Conservation (phyloP, 2,329 filamentous ascomycete genomes). For the Nothophaeocryptopus gaeumannii region DNA sequence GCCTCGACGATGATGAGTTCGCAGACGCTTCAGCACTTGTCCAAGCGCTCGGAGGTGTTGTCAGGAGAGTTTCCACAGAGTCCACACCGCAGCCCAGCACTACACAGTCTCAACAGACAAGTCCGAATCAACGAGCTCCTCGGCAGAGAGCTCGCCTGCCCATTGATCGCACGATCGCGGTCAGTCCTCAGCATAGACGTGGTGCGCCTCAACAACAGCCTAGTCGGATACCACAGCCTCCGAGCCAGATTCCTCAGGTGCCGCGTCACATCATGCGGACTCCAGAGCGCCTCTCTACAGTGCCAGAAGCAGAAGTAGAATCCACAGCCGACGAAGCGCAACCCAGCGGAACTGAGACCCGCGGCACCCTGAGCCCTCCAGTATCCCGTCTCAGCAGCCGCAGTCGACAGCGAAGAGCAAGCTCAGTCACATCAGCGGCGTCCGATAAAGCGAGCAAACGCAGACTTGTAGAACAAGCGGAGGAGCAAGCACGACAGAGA, state of each 20-base stretch:
- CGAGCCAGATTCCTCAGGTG: conserved; percentile 7
- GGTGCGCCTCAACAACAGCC: conserved; percentile 4
- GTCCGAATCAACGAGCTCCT: conserved; percentile 12
- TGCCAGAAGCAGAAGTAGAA: conserved; percentile 30
- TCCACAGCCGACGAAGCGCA: conserved; percentile 14
- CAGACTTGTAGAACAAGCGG: conserved; percentile 32
- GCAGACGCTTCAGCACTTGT: conserved; percentile 87
- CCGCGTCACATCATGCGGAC: conserved; percentile 22
- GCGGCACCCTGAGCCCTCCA: conserved; percentile 17
- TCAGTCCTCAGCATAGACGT: conserved; percentile 26
- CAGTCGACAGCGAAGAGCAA: conserved; percentile 22
- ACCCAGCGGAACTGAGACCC: conserved; percentile 3
- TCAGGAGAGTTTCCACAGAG: conserved; percentile 63
- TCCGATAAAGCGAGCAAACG: conserved; percentile 37
- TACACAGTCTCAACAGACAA: conserved; percentile 1
- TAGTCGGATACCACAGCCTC: not conserved
- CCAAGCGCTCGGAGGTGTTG: conserved; percentile 80
- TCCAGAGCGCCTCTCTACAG: conserved; percentile 33
- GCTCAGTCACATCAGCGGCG: conserved; percentile 22
- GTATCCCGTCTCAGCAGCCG: conserved; percentile 30
- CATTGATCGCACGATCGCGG: conserved; percentile 34
- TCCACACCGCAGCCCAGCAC: conserved; percentile 28
- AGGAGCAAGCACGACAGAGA: conserved; percentile 27
- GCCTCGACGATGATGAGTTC: conserved; percentile 94
- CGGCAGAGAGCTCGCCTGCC: conserved; percentile 4